Base-by-base conservation (phyloP, 768 basidiomycete genomes). In the Lactarius sp. region DNA sequence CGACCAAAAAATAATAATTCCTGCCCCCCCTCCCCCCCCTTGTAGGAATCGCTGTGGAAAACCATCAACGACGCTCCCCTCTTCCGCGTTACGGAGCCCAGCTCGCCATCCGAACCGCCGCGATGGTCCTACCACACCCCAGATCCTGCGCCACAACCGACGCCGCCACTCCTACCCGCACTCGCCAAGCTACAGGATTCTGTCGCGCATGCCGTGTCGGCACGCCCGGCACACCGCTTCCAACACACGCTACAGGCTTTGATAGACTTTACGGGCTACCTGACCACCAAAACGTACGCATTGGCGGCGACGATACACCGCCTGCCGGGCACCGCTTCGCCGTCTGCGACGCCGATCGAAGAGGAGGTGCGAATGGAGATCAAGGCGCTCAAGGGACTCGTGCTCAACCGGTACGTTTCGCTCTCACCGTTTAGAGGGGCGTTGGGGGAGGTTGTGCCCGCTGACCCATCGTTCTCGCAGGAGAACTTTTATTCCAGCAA, bases 331-430 rank as follows among this genome's bases (percentile, higher is more conserved):
- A 52, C 64, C 20, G 56, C 44, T 8, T 46, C 47, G 14, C 18
- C 68, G 4, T 57, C 72, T n/a, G 47, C 67, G 14, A 66, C 65
- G 60, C 67, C 65, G 55, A 70, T 72, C 18, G 77, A 85, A 71
- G 90, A 91, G 67, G 89, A 90, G 60, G 71, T 91, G 13, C 80
- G 82, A 62, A 79, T 84, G 63, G 90, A 92, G 70, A 87, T 92
- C 51, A 78, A 87, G 60, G 85, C 87, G 13, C 73, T 92, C 69
- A 92, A 92, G 69, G 89, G 90, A 9, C 79, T 92, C 22, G 88
- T 88, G 52, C 76, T 92, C 50, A 92, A 89, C 71, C 77, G 90
- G 85, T 84, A 69, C 67, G 79, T 77, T 27, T 49, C 14, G 6
- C 13, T 13, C 36, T 47, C 52, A 16, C 44, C 51, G 18, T 27